Percentiles rank a stretch among this genome's conserved stretches.
phyloP scores from a whole-genome alignment of 2,329 filamentous ascomycete genomes.

The Colletotrichum siamense region DNA sequence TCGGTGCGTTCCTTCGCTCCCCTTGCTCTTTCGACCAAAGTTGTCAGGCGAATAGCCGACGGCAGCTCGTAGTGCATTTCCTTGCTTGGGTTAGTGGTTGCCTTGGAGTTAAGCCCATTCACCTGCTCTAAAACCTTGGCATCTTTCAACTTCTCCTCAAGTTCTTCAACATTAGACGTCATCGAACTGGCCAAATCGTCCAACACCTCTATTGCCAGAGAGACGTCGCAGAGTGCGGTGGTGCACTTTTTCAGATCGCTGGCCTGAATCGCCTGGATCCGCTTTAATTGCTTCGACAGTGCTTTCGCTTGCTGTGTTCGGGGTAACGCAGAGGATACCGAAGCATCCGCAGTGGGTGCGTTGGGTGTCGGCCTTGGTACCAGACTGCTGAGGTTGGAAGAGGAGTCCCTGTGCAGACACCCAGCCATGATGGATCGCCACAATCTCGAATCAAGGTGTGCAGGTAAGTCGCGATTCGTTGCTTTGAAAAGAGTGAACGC shows the following conservation, averaged over 20 bases:
- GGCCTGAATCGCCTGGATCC: neutral
- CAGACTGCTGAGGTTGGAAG: neutral
- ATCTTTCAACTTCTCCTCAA: neutral
- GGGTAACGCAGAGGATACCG: neutral
- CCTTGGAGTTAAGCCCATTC: neutral
- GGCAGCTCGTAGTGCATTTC: neutral
- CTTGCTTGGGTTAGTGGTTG: neutral
- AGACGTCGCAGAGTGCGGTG: neutral
- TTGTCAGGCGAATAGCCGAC: neutral
- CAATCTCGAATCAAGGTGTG: neutral
- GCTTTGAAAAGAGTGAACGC: neutral
- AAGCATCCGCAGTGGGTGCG: neutral
- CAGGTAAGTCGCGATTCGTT: neutral
- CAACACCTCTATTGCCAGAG: neutral
- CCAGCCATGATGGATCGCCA: neutral
- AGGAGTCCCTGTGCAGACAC: neutral
- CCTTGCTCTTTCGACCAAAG: neutral
- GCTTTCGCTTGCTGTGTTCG: neutral
- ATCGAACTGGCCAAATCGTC: neutral
- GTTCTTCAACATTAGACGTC: neutral
- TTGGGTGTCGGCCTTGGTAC: neutral
- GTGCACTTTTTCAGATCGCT: neutral
- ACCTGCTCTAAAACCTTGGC: neutral
- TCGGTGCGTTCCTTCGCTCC: neutral
- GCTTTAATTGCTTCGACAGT: neutral